phyloP scores from a whole-genome alignment of 306 rosid genomes.

The Trifolium fragiferum region DNA sequence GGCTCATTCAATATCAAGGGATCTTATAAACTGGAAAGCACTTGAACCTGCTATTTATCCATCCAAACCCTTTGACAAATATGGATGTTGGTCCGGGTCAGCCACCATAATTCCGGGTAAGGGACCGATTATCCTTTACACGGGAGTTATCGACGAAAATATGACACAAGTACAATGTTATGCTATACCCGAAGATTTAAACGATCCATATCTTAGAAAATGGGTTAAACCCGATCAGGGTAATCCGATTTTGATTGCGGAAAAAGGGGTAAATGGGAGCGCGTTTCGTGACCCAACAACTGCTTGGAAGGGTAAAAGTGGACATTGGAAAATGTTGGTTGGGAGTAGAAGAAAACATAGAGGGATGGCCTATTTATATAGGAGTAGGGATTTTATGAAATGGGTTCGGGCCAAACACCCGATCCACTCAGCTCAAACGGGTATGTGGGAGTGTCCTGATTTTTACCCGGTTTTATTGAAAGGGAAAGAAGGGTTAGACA shows the following conservation, averaged over 20 bases:
- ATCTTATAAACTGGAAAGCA: constrained; percentile 70
- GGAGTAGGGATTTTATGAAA: constrained; percentile 57
- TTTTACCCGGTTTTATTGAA: constrained; percentile 62
- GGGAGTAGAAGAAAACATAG: constrained; percentile 60
- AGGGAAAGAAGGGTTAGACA: constrained; percentile 56
- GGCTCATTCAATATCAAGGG: constrained; percentile 89
- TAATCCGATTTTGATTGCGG: constrained; percentile 62
- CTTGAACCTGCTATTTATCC: constrained; percentile 64
- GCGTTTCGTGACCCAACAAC: constrained; percentile 90
- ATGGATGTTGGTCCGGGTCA: constrained; percentile 93
- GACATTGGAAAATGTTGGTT: constrained; percentile 66
- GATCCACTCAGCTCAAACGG: constrained; percentile 60
- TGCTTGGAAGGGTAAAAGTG: constrained; percentile 61
- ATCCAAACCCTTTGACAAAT: constrained; percentile 72
- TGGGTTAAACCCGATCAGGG: constrained; percentile 72
- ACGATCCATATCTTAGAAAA: constrained; percentile 58
- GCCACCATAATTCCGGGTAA: constrained; percentile 70
- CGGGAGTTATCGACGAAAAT: constrained; percentile 55
- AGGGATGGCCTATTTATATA: constrained; percentile 70
- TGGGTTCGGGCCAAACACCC: constrained; percentile 81
- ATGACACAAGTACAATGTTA: constrained; percentile 68
- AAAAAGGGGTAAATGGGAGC: constrained; percentile 39
- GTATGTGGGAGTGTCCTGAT: constrained; percentile 97
- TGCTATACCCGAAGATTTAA: constrained; percentile 57
- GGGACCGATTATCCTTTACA: constrained; percentile 78